These are phyloP conservation scores for Hansfordia pulvinata DNA, from an alignment of 2,329 filamentous ascomycete species.

Conservation along the genomic window DNA sequence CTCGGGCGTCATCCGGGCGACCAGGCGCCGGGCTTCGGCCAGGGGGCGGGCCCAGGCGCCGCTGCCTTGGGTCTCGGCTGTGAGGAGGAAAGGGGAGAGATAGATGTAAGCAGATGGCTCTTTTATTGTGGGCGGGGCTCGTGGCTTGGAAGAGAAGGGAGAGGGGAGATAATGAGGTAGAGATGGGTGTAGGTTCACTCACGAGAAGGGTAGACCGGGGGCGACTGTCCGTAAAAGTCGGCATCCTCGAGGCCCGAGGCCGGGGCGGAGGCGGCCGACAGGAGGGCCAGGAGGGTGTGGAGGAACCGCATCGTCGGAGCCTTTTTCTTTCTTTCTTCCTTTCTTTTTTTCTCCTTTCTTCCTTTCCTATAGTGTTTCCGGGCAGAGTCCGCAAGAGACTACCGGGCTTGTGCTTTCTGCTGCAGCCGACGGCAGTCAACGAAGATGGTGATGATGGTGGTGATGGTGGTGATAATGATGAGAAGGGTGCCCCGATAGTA, in stretches of 20 bases:
- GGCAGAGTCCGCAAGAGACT: too few species aligned
- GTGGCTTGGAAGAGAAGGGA: background rate
- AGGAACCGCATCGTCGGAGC: too few species aligned
- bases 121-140: background rate
- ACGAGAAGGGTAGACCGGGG: conserved; percentile 15
- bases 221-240: conserved; percentile 12
- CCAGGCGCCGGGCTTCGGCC: conserved; percentile 38
- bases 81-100: background rate
- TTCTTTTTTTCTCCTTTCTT: too few species aligned
- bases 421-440: too few species aligned
- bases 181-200: too few species aligned
- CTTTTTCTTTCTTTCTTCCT: too few species aligned
- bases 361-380: too few species aligned
- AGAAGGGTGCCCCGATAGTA: too few species aligned
- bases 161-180: conserved; percentile 7
- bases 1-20: conserved; percentile 49
- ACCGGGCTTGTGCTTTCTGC: too few species aligned
- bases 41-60: conserved; percentile 44
- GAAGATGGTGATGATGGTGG: too few species aligned
- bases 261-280: conserved; percentile 5
- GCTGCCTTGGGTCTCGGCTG: conserved; percentile 17
- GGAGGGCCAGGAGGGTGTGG: too few species aligned
- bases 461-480: too few species aligned
- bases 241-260: conserved; percentile 4
- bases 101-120: background rate